A percentile compares a stretch with the other conserved stretches of the same genome.
phyloP scores from a whole-genome alignment of 768 basidiomycete genomes.

The Dentipellis fragilis region DNA sequence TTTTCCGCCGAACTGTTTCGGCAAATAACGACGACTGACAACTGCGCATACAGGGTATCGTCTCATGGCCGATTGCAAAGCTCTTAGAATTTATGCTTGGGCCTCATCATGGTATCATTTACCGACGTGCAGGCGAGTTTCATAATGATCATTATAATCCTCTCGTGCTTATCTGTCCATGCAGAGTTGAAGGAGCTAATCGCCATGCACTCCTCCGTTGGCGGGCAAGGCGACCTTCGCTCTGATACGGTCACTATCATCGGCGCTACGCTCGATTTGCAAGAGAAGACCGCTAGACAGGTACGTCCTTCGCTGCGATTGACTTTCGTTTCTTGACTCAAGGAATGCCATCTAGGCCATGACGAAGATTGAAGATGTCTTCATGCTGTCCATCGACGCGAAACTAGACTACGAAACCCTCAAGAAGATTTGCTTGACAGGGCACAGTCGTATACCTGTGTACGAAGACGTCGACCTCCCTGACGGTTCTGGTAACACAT shows the following conservation, averaged over 20 bases:
- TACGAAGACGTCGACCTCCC: constrained; percentile 15
- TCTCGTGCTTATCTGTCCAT: background rate
- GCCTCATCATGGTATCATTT: constrained; percentile 84
- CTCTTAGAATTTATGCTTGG: constrained; percentile 71
- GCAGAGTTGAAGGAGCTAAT: constrained; percentile 77
- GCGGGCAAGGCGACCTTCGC: constrained; percentile 72
- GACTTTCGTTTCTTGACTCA: too few relatives aligned
- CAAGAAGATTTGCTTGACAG: constrained; percentile 11
- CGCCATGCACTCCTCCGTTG: constrained; percentile 71
- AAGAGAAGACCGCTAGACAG: constrained; percentile 73
- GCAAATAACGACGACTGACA: background rate
- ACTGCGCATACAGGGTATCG: constrained; percentile 38
- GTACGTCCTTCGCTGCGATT: background rate
- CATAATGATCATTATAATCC: background rate
- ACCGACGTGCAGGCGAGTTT: constrained; percentile 48
- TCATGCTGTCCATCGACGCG: constrained; percentile 83
- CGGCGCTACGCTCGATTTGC: constrained; percentile 80
- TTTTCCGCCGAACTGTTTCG: background rate
- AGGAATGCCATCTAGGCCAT: constrained; percentile 40
- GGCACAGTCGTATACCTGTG: constrained; percentile 16
- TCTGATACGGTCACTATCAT: constrained; percentile 85
- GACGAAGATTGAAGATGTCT: constrained; percentile 71
- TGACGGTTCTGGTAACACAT: constrained; percentile 18
- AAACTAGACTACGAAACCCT: constrained; percentile 74
- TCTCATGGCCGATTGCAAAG: constrained; percentile 84